Conservation (phyloP, 2,329 filamentous ascomycete species). For the Tolypocladium amazonense region DNA sequence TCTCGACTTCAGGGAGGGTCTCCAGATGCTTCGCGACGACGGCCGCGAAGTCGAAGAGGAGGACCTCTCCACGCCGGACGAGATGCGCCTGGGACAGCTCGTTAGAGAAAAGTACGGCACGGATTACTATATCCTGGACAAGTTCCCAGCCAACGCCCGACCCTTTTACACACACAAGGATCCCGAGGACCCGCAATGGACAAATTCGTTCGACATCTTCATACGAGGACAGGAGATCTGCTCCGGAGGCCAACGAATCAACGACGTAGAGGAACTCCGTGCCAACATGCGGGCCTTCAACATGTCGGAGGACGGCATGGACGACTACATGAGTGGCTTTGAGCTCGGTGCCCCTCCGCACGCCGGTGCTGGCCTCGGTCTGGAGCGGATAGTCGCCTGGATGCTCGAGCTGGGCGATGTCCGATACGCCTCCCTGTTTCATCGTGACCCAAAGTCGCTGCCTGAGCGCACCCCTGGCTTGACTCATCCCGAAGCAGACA, state of each 20-base stretch:
- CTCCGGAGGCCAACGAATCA: conserved; percentile 86
- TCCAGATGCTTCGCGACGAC: conserved; percentile 75
- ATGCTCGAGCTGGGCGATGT: conserved; percentile 83
- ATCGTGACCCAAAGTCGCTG: conserved; percentile 79
- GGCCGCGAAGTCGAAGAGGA: conserved; percentile 73
- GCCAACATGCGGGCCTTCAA: conserved; percentile 67
- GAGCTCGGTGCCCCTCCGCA: conserved; percentile 83
- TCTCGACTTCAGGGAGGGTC: conserved; percentile 68
- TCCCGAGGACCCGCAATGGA: conserved; percentile 57
- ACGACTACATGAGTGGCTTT: conserved; percentile 83
- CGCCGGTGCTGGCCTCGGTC: conserved; percentile 78
- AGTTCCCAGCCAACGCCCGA: conserved; percentile 74
- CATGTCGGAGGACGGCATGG: conserved; percentile 72
- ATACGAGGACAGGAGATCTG: conserved; percentile 87
- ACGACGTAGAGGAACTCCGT: conserved; percentile 64
- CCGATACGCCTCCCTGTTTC: conserved; percentile 76
- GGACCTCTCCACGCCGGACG: conserved; percentile 75
- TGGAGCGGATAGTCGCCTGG: conserved; percentile 82
- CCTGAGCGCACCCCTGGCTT: conserved; percentile 56
- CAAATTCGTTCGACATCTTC: conserved; percentile 94
- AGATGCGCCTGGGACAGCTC: conserved; percentile 74
- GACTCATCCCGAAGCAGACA: conserved; percentile 83
- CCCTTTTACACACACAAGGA: conserved; percentile 92
- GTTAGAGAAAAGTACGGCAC: conserved; percentile 80
- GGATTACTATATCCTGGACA: conserved; percentile 91